phyloP scores from a whole-genome alignment of 768 basidiomycete species.

The Agrocybe praecox region DNA sequence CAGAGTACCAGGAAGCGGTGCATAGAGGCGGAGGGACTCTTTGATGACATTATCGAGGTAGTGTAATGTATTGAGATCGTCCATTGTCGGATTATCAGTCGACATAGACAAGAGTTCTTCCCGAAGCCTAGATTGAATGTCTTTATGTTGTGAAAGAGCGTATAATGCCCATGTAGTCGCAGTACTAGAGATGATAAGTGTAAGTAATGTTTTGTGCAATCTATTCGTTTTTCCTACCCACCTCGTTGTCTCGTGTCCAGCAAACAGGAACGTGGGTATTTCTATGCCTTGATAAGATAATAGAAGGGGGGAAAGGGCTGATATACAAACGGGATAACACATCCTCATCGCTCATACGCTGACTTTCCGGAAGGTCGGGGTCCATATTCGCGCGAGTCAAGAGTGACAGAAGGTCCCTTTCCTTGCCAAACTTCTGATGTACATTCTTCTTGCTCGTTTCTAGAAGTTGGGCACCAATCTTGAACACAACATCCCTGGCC shows the following conservation, averaged over 20 bases:
- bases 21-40: conserved; percentile 57
- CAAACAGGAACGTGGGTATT: conserved; percentile 61
- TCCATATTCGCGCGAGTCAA: conserved; percentile 67
- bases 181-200: conserved; percentile 26
- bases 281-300: conserved; percentile 35
- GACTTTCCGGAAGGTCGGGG: conserved; percentile 53
- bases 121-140: conserved; percentile 56
- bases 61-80: conserved; percentile 62
- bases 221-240: conserved; percentile 14
- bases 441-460: conserved; percentile 45
- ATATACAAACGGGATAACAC: conserved; percentile 52
- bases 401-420: conserved; percentile 62
- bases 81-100: conserved; percentile 67
- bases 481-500: conserved; percentile 43
- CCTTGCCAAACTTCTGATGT: conserved; percentile 26
- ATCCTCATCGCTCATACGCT: conserved; percentile 62
- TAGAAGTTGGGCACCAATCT: conserved; percentile 54
- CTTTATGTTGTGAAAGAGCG: conserved; percentile 47
- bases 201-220: neutral
- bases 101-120: conserved; percentile 53
- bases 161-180: conserved; percentile 61
- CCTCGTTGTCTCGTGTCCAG: conserved; percentile 64
- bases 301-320: neutral
- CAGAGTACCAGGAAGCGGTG: conserved; percentile 47
- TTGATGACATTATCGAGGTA: conserved; percentile 68